Conservation (phyloP, 371 early-diverging fungal species). For the Amoeboaphelidium occidentale region DNA sequence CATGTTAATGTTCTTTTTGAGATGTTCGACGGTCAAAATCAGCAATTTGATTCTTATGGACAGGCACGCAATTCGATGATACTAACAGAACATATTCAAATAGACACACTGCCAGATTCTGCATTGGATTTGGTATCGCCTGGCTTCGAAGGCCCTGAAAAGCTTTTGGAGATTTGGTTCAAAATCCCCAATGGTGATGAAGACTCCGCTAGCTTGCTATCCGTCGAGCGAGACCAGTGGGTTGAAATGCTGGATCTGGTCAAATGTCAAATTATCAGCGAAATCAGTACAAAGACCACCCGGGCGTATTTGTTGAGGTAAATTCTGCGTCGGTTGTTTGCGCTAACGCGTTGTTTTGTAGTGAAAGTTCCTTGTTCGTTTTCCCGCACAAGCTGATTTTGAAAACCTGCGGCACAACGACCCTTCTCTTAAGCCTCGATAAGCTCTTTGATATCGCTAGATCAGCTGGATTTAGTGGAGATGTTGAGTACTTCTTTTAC, state of each 20-base stretch:
- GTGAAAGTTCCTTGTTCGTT: slow-evolving; percentile 89
- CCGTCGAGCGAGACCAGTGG: slow-evolving; percentile 48
- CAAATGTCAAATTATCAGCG: slow-evolving; percentile 66
- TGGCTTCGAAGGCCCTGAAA: slow-evolving; percentile 71
- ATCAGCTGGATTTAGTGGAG: slow-evolving; percentile 23
- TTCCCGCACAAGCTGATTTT: slow-evolving; percentile 76
- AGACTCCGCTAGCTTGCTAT: slow-evolving; percentile 31
- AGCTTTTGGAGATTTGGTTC: slow-evolving; percentile 89
- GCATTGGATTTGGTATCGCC: too few relatives aligned
- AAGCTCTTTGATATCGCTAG: slow-evolving; percentile 58
- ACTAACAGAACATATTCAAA: too few relatives aligned
- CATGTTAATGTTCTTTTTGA: too few relatives aligned
- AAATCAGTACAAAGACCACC: slow-evolving; percentile 39
- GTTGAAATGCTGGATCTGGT: slow-evolving; percentile 72
- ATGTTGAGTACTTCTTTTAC: slow-evolving; percentile 66
- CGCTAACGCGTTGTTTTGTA: slow-evolving; percentile 2
- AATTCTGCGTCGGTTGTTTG: neutral
- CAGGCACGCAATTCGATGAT: too few relatives aligned
- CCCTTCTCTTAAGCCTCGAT: slow-evolving; percentile 56
- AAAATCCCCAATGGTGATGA: slow-evolving; percentile 8
- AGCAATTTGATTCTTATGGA: too few relatives aligned
- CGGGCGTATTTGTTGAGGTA: slow-evolving; percentile 76
- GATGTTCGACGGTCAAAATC: too few relatives aligned
- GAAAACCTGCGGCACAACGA: slow-evolving; percentile 93
- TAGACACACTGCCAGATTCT: too few relatives aligned